Evolutionary conservation across 768 basidiomycete genomes (phyloP).

Genomic region (Clitopilus hobsonii): DNA sequence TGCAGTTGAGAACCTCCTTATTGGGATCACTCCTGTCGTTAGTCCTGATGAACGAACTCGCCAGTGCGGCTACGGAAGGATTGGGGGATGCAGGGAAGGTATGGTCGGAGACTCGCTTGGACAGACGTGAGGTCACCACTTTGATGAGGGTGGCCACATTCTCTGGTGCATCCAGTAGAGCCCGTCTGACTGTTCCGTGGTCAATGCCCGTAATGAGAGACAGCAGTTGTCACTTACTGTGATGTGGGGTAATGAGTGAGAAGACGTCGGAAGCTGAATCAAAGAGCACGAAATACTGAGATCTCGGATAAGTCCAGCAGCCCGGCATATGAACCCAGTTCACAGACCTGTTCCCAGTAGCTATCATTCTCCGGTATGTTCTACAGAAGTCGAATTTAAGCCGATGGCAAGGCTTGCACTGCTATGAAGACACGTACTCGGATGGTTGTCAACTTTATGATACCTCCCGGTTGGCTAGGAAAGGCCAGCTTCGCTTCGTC

Average conservation of each 20-base stretch:
- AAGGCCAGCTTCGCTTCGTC: conserved; percentile 91
- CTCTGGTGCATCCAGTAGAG: conserved; percentile 76
- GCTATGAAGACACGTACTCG: conserved; percentile 48
- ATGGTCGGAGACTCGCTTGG: conserved; percentile 73
- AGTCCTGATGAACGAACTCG: conserved; percentile 65
- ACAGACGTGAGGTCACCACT: conserved; percentile 63
- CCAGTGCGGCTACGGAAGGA: conserved; percentile 59
- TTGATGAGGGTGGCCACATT: conserved; percentile 82
- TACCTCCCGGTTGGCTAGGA: conserved; percentile 75
- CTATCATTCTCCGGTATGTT: conserved; percentile 69
- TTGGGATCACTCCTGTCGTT: conserved; percentile 59
- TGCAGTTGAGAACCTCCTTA: conserved; percentile 86
- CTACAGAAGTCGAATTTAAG: conserved; percentile 28
- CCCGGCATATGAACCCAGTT: conserved; percentile 1
- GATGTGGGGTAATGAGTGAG: conserved; percentile 81
- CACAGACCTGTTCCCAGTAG: conserved; percentile 87
- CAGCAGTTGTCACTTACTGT: conserved; percentile 48
- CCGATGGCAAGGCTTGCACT: background rate
- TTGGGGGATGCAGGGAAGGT: conserved; percentile 64
- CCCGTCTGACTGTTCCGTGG: conserved; percentile 62
- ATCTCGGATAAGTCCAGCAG: background rate
- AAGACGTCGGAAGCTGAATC: conserved; percentile 90
- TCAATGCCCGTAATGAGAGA: conserved; percentile 3
- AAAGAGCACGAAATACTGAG: conserved; percentile 80
- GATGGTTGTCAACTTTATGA: conserved; percentile 66